phyloP scores from a whole-genome alignment of 371 early-diverging fungal genomes.

The Mucor indicus region DNA sequence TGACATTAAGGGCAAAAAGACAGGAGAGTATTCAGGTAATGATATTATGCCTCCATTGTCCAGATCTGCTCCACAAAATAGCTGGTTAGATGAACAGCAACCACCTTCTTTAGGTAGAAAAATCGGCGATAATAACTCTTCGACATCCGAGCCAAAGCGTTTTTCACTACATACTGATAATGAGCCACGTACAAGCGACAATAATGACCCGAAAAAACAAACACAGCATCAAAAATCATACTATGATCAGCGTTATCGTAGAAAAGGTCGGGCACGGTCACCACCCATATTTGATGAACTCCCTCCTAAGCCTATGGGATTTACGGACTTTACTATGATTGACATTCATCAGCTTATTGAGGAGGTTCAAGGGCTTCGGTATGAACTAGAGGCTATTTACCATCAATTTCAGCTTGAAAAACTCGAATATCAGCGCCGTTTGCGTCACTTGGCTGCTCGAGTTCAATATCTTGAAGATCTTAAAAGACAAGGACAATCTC shows the following conservation, averaged over 20 bases:
- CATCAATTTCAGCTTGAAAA: slow-evolving; percentile 12
- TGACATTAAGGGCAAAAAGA: background rate
- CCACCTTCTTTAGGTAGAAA: no score
- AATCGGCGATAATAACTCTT: no score
- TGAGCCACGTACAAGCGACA: no score
- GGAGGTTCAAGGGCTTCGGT: slow-evolving; percentile 7
- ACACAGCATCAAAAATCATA: no score
- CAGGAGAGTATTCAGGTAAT: background rate
- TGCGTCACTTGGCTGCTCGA: slow-evolving; percentile 11
- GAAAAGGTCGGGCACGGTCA: no score
- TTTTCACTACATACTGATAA: no score
- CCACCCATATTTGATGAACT: no score
- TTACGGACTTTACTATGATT: no score
- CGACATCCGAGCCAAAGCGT: no score
- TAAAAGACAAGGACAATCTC: background rate
- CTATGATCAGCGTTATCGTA: no score
- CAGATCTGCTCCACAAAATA: slow-evolving; percentile 4
- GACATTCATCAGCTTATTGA: slow-evolving; percentile 13
- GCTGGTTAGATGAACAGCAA: slow-evolving; percentile 1
- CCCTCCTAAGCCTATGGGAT: no score
- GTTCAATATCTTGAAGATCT: slow-evolving; percentile 15
- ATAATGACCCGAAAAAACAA: no score
- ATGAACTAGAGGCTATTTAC: slow-evolving; percentile 1
- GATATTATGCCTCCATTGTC: background rate
- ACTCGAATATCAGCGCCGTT: slow-evolving; percentile 11